Conservation (phyloP, 257 asterid species). For the Cinchona pubescens region DNA sequence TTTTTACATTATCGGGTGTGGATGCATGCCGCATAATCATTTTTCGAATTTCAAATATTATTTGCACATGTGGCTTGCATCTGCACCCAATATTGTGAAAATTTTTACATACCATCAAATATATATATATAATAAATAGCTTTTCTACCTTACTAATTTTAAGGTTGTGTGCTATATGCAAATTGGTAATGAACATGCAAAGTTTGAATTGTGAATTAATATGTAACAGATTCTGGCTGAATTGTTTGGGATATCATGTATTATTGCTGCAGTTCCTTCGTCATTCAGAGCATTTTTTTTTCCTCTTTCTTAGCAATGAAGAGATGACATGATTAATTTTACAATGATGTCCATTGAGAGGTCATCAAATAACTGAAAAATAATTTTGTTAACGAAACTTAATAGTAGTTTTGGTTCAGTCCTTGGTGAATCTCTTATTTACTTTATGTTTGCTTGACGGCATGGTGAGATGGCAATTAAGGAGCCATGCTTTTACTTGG, state of each 20-base stretch:
- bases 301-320: background rate
- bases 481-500: background rate
- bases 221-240: background rate
- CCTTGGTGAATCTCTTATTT: background rate
- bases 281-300: background rate
- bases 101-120: no score
- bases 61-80: no score
- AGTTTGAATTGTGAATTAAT: background rate
- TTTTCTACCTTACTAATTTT: background rate
- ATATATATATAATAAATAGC: no score
- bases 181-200: background rate
- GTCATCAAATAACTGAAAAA: background rate
- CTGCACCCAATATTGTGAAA: no score
- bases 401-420: background rate
- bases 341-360: background rate
- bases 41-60: no score
- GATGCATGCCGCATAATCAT: no score
- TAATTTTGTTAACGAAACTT: background rate
- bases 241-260: background rate
- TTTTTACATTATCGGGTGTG: no score
- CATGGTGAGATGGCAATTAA: background rate
- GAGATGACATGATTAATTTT: constrained; percentile 4
- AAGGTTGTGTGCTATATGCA: no score
- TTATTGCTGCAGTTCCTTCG: background rate
- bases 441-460: background rate